Conservation (phyloP, 805 yeast genomes). For the Jamesozyma jinghongensis region DNA sequence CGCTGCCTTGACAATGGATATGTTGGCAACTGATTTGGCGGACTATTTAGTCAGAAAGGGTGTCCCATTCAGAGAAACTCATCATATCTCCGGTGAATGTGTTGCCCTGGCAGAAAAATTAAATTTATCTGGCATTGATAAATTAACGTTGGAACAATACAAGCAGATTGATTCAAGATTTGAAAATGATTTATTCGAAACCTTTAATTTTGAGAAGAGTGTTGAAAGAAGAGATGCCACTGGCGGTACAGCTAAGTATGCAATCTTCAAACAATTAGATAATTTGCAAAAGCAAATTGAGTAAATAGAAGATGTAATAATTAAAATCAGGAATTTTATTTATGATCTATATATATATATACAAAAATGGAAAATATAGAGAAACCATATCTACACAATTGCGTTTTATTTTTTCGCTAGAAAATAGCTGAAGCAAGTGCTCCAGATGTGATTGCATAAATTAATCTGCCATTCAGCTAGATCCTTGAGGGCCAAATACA, state of each 20-base stretch:
- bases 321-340: neutral
- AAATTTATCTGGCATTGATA: conserved; percentile 74
- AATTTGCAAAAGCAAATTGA: conserved; percentile 26
- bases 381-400: too few relatives aligned
- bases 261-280: conserved; percentile 67
- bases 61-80: conserved; percentile 98
- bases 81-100: conserved; percentile 97
- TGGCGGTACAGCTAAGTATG: conserved; percentile 93
- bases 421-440: too few relatives aligned
- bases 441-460: too few relatives aligned
- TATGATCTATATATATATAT: neutral
- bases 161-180: conserved; percentile 74
- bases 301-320: neutral
- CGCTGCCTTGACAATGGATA: conserved; percentile 91
- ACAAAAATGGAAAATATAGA: too few relatives aligned
- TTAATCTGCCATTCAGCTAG: too few relatives aligned
- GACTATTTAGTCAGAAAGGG: conserved; percentile 96
- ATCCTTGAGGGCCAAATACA: neutral
- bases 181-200: conserved; percentile 66
- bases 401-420: too few relatives aligned
- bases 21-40: conserved; percentile 98
- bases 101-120: conserved; percentile 82
- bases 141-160: conserved; percentile 69
- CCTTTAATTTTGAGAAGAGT: conserved; percentile 86
- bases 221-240: conserved; percentile 95